Base-by-base conservation (phyloP, 441 rosid genomes). In the Pelargonium myrrhifolium region DNA sequence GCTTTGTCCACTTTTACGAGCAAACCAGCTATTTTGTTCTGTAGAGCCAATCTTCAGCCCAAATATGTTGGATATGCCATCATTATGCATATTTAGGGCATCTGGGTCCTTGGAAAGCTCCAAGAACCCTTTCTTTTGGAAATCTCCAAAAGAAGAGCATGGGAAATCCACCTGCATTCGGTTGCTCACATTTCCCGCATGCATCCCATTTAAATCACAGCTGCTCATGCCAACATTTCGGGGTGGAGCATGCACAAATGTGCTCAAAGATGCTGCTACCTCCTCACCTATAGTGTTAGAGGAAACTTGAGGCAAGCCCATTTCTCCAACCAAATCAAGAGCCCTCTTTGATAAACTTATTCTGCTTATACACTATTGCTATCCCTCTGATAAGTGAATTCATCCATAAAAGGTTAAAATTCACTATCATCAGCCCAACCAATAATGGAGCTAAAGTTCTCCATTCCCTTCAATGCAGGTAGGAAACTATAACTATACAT, bases 221-320 rank as follows among this genome's bases (percentile, higher is more conserved):
- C 56, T 71, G 65, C 75, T 70, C 66, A 72, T 43, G 9, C 73
- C 73, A 65, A 70, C 65, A 40, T 71, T 31, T 49, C 49, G 65
- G 6, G 80, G 55, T 18, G 84, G 71, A 65, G 72, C 55, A 47
- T 76, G 86, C 61, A 78, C 82, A 73, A 76, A 75, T 21, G 82
- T 76, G 75, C 78, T 76, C 66, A 81, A 39, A 4, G 84, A 72
- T 53, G 81, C 78, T 53, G 81, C 78, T 49, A 75, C 71, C 77
- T 85, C 89, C 75, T 84, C 87, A 0, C 80, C 83, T 69, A 80
- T 70, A 69, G 79, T 67, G 39, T 75, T 55, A 1, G 84, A 78
- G 42, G 85, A 81, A 58, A 81, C 76, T 72, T 72, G 81, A 71
- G 89, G 85, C 77, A 85, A 74, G 22, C 87, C 84, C 87, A 83